Evolutionary conservation across 73 alveolate genomes (phyloP).

Genomic region (Paramecium sonneborni): DNA sequence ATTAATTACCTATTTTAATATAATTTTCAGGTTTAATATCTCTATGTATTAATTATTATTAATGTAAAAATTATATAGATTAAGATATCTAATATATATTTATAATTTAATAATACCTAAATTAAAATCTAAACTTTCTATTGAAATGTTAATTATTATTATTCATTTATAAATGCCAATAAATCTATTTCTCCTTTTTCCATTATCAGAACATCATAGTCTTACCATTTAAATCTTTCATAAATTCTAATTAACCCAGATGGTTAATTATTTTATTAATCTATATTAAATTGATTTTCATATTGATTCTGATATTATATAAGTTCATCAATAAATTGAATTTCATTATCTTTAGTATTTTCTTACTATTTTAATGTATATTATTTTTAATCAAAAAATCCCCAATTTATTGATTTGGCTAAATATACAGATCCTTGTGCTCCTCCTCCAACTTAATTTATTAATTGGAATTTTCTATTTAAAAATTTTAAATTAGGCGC

Average conservation of each 20-base stretch:
- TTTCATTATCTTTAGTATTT: background rate
- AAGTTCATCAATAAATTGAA: background rate
- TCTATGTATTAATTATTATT: background rate
- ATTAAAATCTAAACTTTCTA: too few relatives aligned
- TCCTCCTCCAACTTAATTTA: too few relatives aligned
- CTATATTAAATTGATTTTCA: background rate
- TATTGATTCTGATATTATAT: background rate
- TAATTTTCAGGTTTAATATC: background rate
- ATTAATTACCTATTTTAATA: background rate
- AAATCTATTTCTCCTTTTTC: background rate
- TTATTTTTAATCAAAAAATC: too few relatives aligned
- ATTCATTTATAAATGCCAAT: background rate
- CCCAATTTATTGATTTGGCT: too few relatives aligned
- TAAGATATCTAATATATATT: background rate
- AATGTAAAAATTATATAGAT: background rate
- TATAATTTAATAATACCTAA: background rate
- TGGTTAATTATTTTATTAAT: too few relatives aligned
- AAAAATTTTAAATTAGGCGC: too few relatives aligned
- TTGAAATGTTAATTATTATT: background rate
- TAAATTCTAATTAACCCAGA: background rate
- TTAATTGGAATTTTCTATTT: too few relatives aligned
- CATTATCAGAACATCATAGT: background rate
- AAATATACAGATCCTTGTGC: too few relatives aligned
- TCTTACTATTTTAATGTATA: background rate
- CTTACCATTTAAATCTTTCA: background rate